Evolutionary conservation across 2,329 filamentous ascomycete genomes (phyloP).

Genomic region (Neonectria magnoliae): DNA sequence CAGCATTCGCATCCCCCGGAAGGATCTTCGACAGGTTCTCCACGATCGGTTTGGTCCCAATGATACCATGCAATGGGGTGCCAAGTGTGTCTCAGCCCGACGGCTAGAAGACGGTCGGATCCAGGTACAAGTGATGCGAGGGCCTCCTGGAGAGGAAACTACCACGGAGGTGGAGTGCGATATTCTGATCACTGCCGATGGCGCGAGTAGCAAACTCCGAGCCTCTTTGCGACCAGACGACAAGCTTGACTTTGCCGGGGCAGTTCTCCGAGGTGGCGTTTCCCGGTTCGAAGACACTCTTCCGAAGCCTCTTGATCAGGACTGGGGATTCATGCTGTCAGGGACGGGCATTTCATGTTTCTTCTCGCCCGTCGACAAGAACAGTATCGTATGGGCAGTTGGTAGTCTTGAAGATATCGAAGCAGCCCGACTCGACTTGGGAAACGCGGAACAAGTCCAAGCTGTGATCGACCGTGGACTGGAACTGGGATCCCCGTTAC

Average conservation of each 20-base stretch:
- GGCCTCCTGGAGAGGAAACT: background rate
- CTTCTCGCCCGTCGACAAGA: conserved; percentile 54
- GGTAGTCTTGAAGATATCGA: conserved; percentile 45
- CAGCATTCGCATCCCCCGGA: conserved; percentile 51
- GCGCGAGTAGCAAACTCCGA: conserved; percentile 54
- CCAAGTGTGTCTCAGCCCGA: conserved; percentile 38
- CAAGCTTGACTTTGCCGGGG: conserved; percentile 51
- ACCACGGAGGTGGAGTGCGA: conserved; percentile 47
- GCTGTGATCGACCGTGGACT: conserved; percentile 46
- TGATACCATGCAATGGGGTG: conserved; percentile 41
- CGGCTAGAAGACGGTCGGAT: conserved; percentile 38
- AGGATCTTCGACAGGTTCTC: conserved; percentile 48
- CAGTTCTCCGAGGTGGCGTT: conserved; percentile 51
- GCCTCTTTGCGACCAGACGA: conserved; percentile 51
- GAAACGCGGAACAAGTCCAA: conserved; percentile 35
- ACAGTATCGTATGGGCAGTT: conserved; percentile 55
- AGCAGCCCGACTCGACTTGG: conserved; percentile 23
- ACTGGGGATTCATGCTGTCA: conserved; percentile 55
- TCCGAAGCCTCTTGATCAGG: conserved; percentile 46
- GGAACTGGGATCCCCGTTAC: conserved; percentile 48
- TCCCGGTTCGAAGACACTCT: conserved; percentile 48
- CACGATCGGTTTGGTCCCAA: conserved; percentile 37
- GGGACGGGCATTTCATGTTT: conserved; percentile 54
- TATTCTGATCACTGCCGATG: conserved; percentile 57
- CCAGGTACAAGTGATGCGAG: conserved; percentile 32